phyloP scores from a whole-genome alignment of 1,284 basidiomycete species.

The Microbotryum silenes-acaulis region DNA sequence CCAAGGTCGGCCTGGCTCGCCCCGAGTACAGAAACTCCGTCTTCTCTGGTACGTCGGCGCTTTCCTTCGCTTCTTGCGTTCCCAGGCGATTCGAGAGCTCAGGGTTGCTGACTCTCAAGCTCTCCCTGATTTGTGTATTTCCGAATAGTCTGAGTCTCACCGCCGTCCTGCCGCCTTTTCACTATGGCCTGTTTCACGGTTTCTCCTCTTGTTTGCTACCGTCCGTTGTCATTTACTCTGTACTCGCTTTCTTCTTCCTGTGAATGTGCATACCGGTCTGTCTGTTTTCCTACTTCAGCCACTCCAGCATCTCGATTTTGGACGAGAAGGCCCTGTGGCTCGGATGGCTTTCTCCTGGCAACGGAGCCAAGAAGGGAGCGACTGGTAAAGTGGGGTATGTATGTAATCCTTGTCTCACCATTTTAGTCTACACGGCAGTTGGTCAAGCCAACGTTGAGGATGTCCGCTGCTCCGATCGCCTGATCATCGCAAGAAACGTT shows the following conservation, averaged over 20 bases:
- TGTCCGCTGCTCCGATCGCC: conserved; percentile 69
- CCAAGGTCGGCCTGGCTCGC: conserved; percentile 47
- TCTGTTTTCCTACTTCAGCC: too few species aligned
- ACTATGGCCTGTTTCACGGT: too few species aligned
- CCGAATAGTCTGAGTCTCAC: too few species aligned
- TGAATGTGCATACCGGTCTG: too few species aligned
- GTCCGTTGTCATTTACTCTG: too few species aligned
- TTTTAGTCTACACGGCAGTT: conserved; percentile 76
- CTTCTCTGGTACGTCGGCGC: conserved; percentile 12
- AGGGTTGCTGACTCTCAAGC: too few species aligned
- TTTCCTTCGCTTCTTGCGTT: not conserved
- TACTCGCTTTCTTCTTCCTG: too few species aligned
- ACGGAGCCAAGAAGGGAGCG: too few species aligned
- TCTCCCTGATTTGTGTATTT: too few species aligned
- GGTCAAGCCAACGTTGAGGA: conserved; percentile 79
- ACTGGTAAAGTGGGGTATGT: not conserved
- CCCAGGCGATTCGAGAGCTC: too few species aligned
- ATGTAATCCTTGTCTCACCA: conserved; percentile 5
- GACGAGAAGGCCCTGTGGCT: not conserved
- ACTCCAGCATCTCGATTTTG: not conserved
- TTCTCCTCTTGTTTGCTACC: too few species aligned
- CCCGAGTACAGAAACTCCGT: conserved; percentile 11
- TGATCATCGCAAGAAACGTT: not conserved
- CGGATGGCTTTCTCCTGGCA: not conserved
- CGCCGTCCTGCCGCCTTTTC: too few species aligned